Base-by-base conservation (phyloP, 2,329 filamentous ascomycete species). In the Aspergillus novoparasiticus region DNA sequence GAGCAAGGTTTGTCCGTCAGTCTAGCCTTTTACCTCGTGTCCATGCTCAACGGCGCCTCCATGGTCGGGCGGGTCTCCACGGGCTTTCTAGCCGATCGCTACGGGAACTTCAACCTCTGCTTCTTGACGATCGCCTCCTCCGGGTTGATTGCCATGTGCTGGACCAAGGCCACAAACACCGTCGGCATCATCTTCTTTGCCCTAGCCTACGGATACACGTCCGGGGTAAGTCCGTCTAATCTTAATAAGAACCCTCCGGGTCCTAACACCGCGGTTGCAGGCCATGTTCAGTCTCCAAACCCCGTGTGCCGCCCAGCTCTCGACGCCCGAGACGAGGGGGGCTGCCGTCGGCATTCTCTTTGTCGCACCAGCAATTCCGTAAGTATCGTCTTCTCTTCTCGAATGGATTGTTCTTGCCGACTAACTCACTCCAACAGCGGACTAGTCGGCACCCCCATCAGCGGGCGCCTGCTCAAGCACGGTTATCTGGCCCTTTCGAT, bases 41-140 rank as follows among this genome's bases (percentile, higher is more conserved):
- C 57, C 4, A 58, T 58, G 9, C 26, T 50, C 43, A 58, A 58
- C 45, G 26, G 28, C 19, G 57, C 43, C 4, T 58, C 57, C 14
- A 23, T 58, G 4, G 21, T 39, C 21, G 57, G 43, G 26, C 28
- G 57, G 12, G 16, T 50, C 10, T 39, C 34, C 19, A 30, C 30
- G 41, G 57, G 57, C 26, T 19, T 50, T 50, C 26, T 58, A 2
- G 57, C 57, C 0, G 57, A 58, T 36, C 57, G 43, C 0, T 58
- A 50, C 46, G 57, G 57, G n/a, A 30, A 58, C 30, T 58, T 58
- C 43, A 58, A 58, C n/a, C 57, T 58, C 9, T 50, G 57, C 26
- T 32, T 30, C 34, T 21, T 50, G 11, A 28, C 45, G n/a, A 30
- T 32, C 32, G 28, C 32, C 10, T 41, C 45, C 4, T 58, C 56